phyloP scores from a whole-genome alignment of 306 rosid genomes.

The Hippophae gyantsensis region DNA sequence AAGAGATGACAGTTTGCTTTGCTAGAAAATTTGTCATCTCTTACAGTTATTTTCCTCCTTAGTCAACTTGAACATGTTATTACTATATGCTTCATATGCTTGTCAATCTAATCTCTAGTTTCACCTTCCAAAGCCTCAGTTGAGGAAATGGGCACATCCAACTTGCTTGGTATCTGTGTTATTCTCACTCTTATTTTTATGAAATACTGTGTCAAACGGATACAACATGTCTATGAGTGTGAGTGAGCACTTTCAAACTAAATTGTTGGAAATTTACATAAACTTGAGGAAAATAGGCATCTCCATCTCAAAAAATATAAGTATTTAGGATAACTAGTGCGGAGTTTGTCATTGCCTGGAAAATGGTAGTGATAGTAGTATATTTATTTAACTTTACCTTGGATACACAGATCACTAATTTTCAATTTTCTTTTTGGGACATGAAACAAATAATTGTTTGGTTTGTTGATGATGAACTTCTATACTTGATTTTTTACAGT shows the following conservation, averaged over 20 bases:
- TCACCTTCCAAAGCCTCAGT: no score
- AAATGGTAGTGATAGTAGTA: not conserved
- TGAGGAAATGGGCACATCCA: no score
- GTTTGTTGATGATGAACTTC: not conserved
- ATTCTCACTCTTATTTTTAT: no score
- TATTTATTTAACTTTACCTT: not conserved
- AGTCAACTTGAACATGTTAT: no score
- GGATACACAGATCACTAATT: not conserved
- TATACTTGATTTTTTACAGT: not conserved
- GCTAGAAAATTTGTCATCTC: no score
- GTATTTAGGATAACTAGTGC: not conserved
- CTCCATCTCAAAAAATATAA: not conserved
- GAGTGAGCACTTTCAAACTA: not conserved
- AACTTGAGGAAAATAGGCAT: not conserved
- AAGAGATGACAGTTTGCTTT: no score
- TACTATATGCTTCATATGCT: no score
- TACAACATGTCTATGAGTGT: no score
- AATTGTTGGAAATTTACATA: not conserved
- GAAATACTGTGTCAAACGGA: no score
- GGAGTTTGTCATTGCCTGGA: not conserved
- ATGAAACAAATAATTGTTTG: not conserved
- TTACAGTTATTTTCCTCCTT: no score
- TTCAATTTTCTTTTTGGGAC: not conserved
- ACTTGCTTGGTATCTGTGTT: no score
- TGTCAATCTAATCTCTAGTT: no score